Conservation (phyloP, 192 early-diverging fungal genomes). For the Radiomyces spectabilis region DNA sequence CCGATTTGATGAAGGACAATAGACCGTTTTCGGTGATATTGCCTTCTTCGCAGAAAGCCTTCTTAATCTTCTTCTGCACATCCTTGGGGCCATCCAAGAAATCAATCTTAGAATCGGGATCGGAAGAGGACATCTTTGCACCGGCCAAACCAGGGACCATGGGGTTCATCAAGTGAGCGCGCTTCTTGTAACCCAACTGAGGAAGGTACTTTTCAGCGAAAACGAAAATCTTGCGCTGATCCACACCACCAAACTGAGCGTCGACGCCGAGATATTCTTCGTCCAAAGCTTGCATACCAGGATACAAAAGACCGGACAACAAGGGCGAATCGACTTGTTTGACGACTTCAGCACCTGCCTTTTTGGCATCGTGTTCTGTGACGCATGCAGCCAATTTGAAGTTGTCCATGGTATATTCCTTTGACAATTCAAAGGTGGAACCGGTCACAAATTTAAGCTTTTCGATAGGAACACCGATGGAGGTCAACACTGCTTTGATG, state of each 20-base stretch:
- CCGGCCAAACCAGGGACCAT: constrained; percentile 96
- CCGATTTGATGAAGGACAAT: constrained; percentile 81
- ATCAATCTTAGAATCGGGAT: constrained; percentile 96
- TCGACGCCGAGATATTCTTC: constrained; percentile 95
- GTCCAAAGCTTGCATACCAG: constrained; percentile 94
- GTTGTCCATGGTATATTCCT: constrained; percentile 87
- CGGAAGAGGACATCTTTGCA: constrained; percentile 93
- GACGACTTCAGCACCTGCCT: constrained; percentile 97
- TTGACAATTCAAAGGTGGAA: constrained; percentile 81
- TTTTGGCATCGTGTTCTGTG: constrained; percentile 94
- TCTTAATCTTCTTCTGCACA: constrained; percentile 81
- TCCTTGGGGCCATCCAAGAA: constrained; percentile 77
- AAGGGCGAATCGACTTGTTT: constrained; percentile 88
- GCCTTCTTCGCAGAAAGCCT: constrained; percentile 96
- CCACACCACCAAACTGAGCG: constrained; percentile 94
- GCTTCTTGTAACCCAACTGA: constrained; percentile 90
- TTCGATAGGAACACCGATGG: constrained; percentile 91
- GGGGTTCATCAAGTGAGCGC: constrained; percentile 94
- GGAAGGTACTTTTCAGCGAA: constrained; percentile 96
- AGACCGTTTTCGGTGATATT: constrained; percentile 90
- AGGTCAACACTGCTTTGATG: constrained; percentile 84
- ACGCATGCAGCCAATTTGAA: constrained; percentile 78
- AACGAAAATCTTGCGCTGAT: constrained; percentile 99
- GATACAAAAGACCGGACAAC: constrained; percentile 94
- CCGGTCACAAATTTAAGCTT: constrained; percentile 90